Conservation (phyloP, 202 grass and related monocot genomes). For the Carex sylvatica region DNA sequence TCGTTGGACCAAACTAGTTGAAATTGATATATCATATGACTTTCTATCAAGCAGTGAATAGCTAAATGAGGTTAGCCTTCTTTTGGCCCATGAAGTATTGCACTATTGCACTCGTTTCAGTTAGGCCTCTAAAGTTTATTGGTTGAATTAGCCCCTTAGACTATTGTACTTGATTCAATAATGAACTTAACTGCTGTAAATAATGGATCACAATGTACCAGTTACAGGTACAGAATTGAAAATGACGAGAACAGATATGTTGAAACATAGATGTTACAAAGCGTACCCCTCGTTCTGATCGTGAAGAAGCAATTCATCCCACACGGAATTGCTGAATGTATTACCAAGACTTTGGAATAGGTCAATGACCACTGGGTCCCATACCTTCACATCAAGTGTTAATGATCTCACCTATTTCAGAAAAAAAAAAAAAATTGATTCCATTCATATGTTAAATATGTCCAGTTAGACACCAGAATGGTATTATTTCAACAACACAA, state of each 20-base stretch:
- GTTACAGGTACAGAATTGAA: neutral
- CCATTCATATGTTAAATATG: neutral
- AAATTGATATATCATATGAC: neutral
- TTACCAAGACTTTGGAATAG: constrained; percentile 93
- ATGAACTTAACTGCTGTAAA: neutral
- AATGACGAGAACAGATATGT: constrained; percentile 1
- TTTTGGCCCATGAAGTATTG: neutral
- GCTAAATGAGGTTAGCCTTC: neutral
- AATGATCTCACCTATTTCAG: constrained; percentile 74
- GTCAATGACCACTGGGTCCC: constrained; percentile 95
- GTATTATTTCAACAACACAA: neutral
- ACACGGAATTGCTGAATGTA: constrained; percentile 81
- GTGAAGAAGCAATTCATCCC: constrained; percentile 77
- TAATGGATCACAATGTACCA: constrained; percentile 32
- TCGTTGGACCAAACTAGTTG: neutral
- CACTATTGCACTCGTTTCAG: neutral
- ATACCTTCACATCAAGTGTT: constrained; percentile 93
- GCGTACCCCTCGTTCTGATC: constrained; percentile 42
- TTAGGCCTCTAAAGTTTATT: neutral
- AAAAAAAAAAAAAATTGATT: neutral
- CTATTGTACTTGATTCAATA: neutral
- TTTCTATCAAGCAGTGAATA: neutral
- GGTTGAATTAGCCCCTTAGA: neutral
- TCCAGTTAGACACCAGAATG: neutral
- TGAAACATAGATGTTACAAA: constrained; percentile 15